Evolutionary conservation across 2,329 filamentous ascomycete genomes (phyloP), one percentile per base, ranked within the genome.

Genomic region (Coniochaeta sp.): DNA sequence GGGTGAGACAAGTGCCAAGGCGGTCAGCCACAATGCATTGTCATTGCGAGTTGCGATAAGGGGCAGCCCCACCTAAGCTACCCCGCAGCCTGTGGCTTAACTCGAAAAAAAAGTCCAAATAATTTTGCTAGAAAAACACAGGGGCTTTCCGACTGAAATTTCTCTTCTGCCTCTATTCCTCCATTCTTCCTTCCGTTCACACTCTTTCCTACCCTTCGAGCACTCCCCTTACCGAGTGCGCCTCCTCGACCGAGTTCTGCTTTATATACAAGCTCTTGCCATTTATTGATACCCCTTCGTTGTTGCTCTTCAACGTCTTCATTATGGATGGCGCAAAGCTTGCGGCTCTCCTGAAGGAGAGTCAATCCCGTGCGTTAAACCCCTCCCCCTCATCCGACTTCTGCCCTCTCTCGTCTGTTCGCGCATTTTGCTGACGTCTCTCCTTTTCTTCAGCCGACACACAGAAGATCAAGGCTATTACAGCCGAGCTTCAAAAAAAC

Each of bases 401-500:
- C 30, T 38, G 33, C 4, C 33, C 52, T 18, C 26, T n/a, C n/a
- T n/a, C n/a, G n/a, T 32, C 31, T 53, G 50, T 54, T 30, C 50
- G n/a, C 32, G 20, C 30, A 40, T 10, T n/a, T 56, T 54, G 56
- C 69, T 76, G 58, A 74, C 68, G 56, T 45, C 55, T 56, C 45
- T 61, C 24, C 53, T 32, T 55, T 53, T 31, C 58, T 56, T 32
- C 65, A 95, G 91, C 94, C 66, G 86, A 95, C 72, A 96, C 91
- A 59, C 84, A 89, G 61, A 84, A 85, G 71, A 85, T 95, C 70
- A 95, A 96, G 81, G 83, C 87, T 59, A 90, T 91, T 57, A 99
- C 92, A 16, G 83, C 87, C 53, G 85, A 91, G 63, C 83, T 97
- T 55, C 91, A 95, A 72, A 94, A 95, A 71, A 89, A 88, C 72